Evolutionary conservation across 2,329 filamentous ascomycete genomes (phyloP).

Genomic region (Colletotrichum euphorbiae): DNA sequence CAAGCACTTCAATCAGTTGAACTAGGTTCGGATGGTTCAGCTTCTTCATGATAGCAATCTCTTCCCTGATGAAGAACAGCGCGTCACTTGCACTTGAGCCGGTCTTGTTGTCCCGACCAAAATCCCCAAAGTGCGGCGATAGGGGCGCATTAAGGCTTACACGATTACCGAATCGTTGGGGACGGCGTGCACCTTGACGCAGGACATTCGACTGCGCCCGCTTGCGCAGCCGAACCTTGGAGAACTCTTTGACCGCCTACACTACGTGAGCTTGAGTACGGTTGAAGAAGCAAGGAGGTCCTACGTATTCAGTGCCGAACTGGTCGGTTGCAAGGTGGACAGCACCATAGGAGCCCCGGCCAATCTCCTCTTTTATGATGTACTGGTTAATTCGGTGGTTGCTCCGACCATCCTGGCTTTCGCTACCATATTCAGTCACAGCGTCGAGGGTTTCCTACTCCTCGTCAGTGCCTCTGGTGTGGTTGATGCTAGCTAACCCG

Average conservation of each 20-base stretch:
- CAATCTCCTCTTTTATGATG: conserved; percentile 92
- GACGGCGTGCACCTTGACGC: conserved; percentile 61
- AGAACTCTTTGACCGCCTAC: conserved; percentile 97
- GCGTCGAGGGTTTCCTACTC: conserved; percentile 90
- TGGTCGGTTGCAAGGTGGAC: conserved; percentile 93
- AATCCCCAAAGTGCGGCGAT: conserved; percentile 43
- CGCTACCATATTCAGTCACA: conserved; percentile 85
- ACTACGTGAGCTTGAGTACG: conserved; percentile 37
- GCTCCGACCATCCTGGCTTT: conserved; percentile 82
- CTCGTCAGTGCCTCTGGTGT: conserved; percentile 19
- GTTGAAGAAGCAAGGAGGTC: conserved; percentile 46
- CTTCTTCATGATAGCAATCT: conserved; percentile 99
- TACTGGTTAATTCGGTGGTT: conserved; percentile 96
- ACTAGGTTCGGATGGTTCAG: conserved; percentile 95
- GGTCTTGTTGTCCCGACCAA: conserved; percentile 26
- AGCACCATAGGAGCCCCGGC: conserved; percentile 93
- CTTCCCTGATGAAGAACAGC: conserved; percentile 89
- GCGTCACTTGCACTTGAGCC: conserved; percentile 53
- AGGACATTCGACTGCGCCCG: conserved; percentile 91
- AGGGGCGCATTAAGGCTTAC: conserved; percentile 46
- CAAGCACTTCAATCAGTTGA: conserved; percentile 90
- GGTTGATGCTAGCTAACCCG: conserved; percentile 25
- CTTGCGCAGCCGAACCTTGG: conserved; percentile 89
- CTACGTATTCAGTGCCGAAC: conserved; percentile 92
- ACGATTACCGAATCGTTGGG: conserved; percentile 52